phyloP scores from a whole-genome alignment of 2,329 filamentous ascomycete species.

The Penicillium sp. region DNA sequence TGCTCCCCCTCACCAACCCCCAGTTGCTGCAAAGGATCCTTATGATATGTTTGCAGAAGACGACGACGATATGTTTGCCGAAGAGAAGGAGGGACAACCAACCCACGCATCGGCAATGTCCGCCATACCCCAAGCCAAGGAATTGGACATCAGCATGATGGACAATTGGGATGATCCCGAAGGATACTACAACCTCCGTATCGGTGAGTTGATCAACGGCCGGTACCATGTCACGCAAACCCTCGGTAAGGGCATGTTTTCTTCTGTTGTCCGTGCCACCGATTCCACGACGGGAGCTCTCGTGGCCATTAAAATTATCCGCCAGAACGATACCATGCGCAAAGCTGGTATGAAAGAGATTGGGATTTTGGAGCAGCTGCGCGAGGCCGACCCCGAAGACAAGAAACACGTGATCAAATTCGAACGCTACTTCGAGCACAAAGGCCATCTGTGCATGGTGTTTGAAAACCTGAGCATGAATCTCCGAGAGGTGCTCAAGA shows the following conservation, averaged over 20 bases:
- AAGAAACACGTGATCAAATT: constrained; percentile 91
- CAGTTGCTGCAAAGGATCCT: constrained; percentile 49
- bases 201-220: constrained; percentile 84
- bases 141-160: constrained; percentile 71
- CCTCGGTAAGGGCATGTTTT: constrained; percentile 93
- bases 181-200: constrained; percentile 93
- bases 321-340: constrained; percentile 87
- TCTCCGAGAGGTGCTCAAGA: constrained; percentile 88
- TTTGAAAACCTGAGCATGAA: constrained; percentile 95
- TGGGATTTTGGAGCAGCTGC: constrained; percentile 84
- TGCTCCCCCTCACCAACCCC: constrained; percentile 27
- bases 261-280: constrained; percentile 85
- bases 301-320: constrained; percentile 98
- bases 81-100: constrained; percentile 57
- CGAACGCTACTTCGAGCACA: constrained; percentile 86
- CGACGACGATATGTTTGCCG: constrained; percentile 88
- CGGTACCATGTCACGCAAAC: constrained; percentile 87
- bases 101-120: constrained; percentile 52
- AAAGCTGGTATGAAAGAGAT: constrained; percentile 96
- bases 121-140: constrained; percentile 53
- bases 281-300: constrained; percentile 72
- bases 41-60: constrained; percentile 66
- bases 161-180: constrained; percentile 94
- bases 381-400: constrained; percentile 79
- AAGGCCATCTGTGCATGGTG: constrained; percentile 91